phyloP scores from a whole-genome alignment of 1,284 basidiomycete species.

The Erythrobasidium hasegawianum region DNA sequence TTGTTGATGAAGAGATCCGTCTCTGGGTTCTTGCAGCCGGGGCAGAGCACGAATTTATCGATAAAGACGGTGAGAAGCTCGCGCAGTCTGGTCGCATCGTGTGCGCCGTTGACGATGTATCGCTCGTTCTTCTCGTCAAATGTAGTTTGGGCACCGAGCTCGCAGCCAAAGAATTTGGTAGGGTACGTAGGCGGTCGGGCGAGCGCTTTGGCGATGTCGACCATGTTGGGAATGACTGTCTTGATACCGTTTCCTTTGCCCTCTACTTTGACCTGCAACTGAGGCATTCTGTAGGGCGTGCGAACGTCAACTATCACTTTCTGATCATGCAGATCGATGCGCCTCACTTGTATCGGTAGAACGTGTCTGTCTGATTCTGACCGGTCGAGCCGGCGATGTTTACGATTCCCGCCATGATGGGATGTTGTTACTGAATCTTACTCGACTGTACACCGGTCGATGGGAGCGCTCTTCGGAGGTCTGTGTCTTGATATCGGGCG shows the following conservation, averaged over 20 bases:
- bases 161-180: slow-evolving; percentile 98
- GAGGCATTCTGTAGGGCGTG: slow-evolving; percentile 69
- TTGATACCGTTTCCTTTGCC: slow-evolving; percentile 99
- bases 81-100: slow-evolving; percentile 84
- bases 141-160: slow-evolving; percentile 95
- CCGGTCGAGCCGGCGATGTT: slow-evolving; percentile 67
- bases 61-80: slow-evolving; percentile 97
- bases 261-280: slow-evolving; percentile 93
- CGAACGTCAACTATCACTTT: not conserved
- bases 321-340: not conserved
- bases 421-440: not conserved
- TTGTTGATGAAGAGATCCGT: slow-evolving; percentile 91
- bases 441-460: slow-evolving; percentile 25
- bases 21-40: slow-evolving; percentile 98
- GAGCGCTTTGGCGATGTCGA: slow-evolving; percentile 92
- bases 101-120: slow-evolving; percentile 98
- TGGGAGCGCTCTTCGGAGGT: slow-evolving; percentile 18
- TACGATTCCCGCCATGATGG: slow-evolving; percentile 85
- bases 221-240: slow-evolving; percentile 97
- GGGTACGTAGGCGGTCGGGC: slow-evolving; percentile 90
- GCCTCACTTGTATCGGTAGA: slow-evolving; percentile 54
- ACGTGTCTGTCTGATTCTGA: slow-evolving; percentile 85
- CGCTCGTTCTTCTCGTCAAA: slow-evolving; percentile 95
- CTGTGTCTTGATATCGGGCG: slow-evolving; percentile 17
- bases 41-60: slow-evolving; percentile 92